phyloP scores from a whole-genome alignment of 2,329 filamentous ascomycete genomes.

The Metarhizium robertsii region DNA sequence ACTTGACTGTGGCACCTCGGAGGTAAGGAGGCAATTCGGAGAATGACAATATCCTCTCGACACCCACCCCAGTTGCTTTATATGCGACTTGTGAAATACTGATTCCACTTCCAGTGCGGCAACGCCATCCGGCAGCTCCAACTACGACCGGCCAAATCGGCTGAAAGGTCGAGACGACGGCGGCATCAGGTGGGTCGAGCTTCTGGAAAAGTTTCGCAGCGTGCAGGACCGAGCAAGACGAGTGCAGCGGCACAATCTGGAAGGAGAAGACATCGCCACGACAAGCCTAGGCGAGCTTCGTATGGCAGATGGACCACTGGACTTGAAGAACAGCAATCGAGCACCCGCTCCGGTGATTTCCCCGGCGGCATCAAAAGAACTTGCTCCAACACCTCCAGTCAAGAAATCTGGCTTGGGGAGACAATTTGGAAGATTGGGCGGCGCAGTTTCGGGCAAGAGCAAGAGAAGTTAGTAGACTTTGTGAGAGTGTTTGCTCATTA shows the following conservation, averaged over 20 bases:
- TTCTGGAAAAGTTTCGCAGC: constrained; percentile 87
- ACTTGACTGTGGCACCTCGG: constrained; percentile 73
- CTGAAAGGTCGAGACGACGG: constrained; percentile 76
- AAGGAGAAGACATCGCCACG: constrained; percentile 37
- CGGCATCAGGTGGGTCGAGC: constrained; percentile 81
- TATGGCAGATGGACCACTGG: constrained; percentile 29
- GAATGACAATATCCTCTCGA: neutral
- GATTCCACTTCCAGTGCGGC: constrained; percentile 26
- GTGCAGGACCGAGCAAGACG: constrained; percentile 82
- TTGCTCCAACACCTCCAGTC: constrained; percentile 29
- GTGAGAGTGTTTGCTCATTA: neutral
- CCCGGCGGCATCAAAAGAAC: constrained; percentile 41
- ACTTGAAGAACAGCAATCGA: constrained; percentile 32
- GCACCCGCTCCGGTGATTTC: constrained; percentile 22
- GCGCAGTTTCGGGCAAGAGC: constrained; percentile 57
- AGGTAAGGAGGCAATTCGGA: constrained; percentile 47
- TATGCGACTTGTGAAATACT: neutral
- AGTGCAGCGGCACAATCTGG: constrained; percentile 49
- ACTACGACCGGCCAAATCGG: constrained; percentile 64
- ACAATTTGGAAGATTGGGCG: constrained; percentile 60
- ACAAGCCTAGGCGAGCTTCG: constrained; percentile 34
- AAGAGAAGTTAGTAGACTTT: constrained; percentile 33
- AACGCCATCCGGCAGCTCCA: constrained; percentile 39
- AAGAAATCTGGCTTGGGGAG: constrained; percentile 58
- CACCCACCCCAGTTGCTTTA: neutral